Evolutionary conservation across 345 rosid genomes (phyloP).

Genomic region (Eucalyptus erythrocorys): DNA sequence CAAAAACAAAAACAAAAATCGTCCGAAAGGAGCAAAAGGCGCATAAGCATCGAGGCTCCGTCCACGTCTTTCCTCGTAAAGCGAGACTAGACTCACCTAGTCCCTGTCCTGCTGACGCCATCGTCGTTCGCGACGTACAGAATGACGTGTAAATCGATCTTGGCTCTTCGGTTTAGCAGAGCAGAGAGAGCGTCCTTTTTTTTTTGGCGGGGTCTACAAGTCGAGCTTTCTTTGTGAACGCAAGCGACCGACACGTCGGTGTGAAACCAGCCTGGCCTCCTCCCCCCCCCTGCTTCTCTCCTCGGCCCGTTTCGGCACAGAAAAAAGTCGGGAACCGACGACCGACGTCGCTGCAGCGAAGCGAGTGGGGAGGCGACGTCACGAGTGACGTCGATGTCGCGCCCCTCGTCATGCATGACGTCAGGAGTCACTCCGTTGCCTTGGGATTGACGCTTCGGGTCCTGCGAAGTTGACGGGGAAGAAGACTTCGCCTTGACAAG

Average conservation of each 20-base stretch:
- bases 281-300: too few relatives aligned
- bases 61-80: not conserved
- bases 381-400: not conserved
- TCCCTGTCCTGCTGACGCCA: not conserved
- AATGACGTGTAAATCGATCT: not conserved
- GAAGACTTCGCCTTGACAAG: not conserved
- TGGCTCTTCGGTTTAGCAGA: accelerated
- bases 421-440: not conserved
- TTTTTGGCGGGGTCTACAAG: not conserved
- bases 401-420: not conserved
- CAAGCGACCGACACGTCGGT: not conserved
- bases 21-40: not conserved
- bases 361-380: not conserved
- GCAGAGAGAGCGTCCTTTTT: not conserved
- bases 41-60: not conserved
- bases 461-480: not conserved
- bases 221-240: not conserved
- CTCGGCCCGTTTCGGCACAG: too few relatives aligned
- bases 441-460: not conserved
- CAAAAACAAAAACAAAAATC: not conserved
- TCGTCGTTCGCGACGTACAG: not conserved
- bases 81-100: not conserved
- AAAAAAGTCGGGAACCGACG: too few relatives aligned
- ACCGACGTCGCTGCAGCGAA: not conserved
- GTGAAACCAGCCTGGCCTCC: not conserved